These are phyloP conservation scores for Sporothrix mexicana DNA, from an alignment of 2,329 filamentous ascomycete genomes.

Conservation along the genomic window DNA sequence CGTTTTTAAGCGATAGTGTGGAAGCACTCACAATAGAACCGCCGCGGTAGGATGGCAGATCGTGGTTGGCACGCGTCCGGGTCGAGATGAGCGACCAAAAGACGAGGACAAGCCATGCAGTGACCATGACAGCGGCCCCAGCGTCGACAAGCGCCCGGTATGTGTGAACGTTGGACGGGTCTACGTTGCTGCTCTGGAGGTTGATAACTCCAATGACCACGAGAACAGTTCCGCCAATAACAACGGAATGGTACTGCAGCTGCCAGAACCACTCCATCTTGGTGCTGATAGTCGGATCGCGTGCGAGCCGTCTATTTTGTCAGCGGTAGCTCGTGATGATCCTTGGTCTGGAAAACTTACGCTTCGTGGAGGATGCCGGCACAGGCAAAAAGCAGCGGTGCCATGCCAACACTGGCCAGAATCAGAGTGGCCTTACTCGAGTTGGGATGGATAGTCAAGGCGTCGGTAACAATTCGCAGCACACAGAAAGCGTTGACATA, in stretches of 20 bases:
- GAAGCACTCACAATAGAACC: not conserved
- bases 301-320: not conserved
- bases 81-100: slow-evolving; percentile 12
- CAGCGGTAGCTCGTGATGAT: not conserved
- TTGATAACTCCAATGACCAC: not conserved
- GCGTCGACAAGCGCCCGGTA: not conserved
- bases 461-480: slow-evolving; percentile 9
- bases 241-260: slow-evolving; percentile 1
- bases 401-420: slow-evolving; percentile 10
- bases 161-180: not conserved
- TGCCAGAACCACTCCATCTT: slow-evolving; percentile 19
- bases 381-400: not conserved
- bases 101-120: not conserved
- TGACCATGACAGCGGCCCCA: not conserved
- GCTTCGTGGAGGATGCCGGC: slow-evolving; percentile 13
- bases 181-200: not conserved
- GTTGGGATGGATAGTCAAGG: not conserved
- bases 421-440: not conserved
- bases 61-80: not conserved
- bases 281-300: not conserved
- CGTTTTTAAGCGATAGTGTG: not conserved
- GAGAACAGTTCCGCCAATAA: not conserved
- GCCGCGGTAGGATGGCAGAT: not conserved
- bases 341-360: not conserved
- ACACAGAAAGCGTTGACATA: not conserved